phyloP scores from a whole-genome alignment of 169 alveolate species.

The Perkinsus olseni region DNA sequence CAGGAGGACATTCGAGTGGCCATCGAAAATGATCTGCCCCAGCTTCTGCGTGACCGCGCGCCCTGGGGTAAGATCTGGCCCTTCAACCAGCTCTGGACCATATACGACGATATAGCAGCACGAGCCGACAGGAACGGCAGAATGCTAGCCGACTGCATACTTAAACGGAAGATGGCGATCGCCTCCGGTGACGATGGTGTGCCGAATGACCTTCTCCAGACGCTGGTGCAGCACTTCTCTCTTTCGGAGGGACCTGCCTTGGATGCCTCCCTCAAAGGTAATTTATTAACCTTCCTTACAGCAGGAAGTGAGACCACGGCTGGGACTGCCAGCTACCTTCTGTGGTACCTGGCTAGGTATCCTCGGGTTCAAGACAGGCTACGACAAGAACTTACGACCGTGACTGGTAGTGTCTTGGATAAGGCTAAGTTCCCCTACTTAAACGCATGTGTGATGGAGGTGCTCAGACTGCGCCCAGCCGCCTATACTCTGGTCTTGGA shows the following conservation, averaged over 20 bases:
- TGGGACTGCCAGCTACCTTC: neutral
- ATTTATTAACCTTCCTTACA: neutral
- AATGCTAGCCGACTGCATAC: neutral
- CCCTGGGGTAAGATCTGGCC: neutral
- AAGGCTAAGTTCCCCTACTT: neutral
- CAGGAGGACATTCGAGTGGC: neutral
- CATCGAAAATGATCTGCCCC: neutral
- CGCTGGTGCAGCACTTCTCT: neutral
- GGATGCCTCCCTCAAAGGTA: neutral
- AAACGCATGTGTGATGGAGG: neutral
- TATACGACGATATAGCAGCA: neutral
- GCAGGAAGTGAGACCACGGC: neutral
- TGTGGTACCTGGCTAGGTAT: neutral
- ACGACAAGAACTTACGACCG: neutral
- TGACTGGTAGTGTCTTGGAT: neutral
- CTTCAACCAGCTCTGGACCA: neutral
- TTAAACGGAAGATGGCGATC: neutral
- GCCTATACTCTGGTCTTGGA: neutral
- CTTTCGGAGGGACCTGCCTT: neutral
- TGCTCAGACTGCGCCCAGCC: neutral
- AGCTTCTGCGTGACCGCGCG: neutral
- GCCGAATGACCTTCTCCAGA: neutral
- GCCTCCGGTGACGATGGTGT: neutral
- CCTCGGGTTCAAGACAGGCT: neutral
- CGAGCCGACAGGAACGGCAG: neutral